Evolutionary conservation across 2,329 filamentous ascomycete species (phyloP).

Genomic region (Colletotrichum tropicicola): DNA sequence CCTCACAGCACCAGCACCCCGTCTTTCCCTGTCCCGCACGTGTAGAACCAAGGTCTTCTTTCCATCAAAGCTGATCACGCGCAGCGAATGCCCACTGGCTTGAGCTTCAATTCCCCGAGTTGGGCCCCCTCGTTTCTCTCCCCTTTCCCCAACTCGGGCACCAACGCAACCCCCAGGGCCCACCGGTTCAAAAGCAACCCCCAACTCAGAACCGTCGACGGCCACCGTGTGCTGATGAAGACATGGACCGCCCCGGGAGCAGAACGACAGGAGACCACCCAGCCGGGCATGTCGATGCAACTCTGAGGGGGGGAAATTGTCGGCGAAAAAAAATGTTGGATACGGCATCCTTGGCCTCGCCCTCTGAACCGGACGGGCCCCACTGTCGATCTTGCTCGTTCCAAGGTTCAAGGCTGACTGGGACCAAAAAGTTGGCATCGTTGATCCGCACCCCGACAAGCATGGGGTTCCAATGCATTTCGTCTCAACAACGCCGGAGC

Average conservation of each 20-base stretch:
- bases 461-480: slow-evolving; percentile 1
- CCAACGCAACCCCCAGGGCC: slow-evolving; percentile 25
- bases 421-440: slow-evolving; percentile 25
- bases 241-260: neutral
- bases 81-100: neutral
- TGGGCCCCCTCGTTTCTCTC: neutral
- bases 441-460: neutral
- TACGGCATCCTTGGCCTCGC: slow-evolving; percentile 21
- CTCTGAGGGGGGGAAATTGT: neutral
- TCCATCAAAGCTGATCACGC: neutral
- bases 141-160: slow-evolving; percentile 7
- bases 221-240: slow-evolving; percentile 16
- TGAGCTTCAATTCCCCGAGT: slow-evolving; percentile 14
- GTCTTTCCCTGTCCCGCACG: slow-evolving; percentile 7
- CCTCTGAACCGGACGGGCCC: neutral
- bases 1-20: neutral
- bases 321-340: slow-evolving; percentile 20
- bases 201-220: slow-evolving; percentile 12
- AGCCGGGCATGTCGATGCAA: slow-evolving; percentile 5
- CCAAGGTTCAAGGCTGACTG: slow-evolving; percentile 20
- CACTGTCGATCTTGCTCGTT: slow-evolving; percentile 27
- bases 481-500: slow-evolving; percentile 11
- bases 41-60: neutral
- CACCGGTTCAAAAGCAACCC: slow-evolving; percentile 15
- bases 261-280: neutral